Base-by-base conservation (phyloP, 176 grass and related monocot genomes). In the Ananas comosus region DNA sequence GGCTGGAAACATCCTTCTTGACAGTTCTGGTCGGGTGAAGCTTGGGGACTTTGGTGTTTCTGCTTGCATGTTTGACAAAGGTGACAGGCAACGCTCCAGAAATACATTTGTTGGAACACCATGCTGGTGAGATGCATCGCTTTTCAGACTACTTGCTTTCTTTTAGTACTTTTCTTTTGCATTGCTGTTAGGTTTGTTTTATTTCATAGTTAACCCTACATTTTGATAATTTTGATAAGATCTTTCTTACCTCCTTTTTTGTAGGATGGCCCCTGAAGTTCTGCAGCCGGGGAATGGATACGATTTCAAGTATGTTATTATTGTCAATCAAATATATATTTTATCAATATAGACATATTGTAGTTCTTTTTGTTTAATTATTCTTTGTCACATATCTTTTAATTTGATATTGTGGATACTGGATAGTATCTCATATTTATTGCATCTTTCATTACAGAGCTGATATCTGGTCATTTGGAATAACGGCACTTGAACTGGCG, bases 401-500 rank as follows among this genome's bases (percentile, higher is more conserved):
- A 61, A 19, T 61, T 18, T 11, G 3, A 19, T 56, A n/a, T 59
- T 72, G 24, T 72, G 51, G 7, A 68, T 72, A 19, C 13, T 72
- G 51, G 7, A 68, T 72, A 19, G 68, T 3, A 76, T 53, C 21
- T 49, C 25, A 78, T n/a, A 25, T 49, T 50, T 51, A 13, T 6
- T 82, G 48, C 47, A 70, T 85, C 13, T 78, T 77, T 86, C 5
- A 48, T 80, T 52, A 61, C 89, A 99, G 94, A 82, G 94, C 94
- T 81, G 94, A 93, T 21, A 99, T 99, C 78, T 99, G 94, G 94
- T 99, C 94, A 42, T 99, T 99, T 88, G 94, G 94, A 74, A 99
- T 99, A 78, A 99, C 90, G 70, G 90, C 94, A 17, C 87, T 99
- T 74, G 94, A 99, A 84, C 78, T 99, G 67, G 94, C 94, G 12